Conservation (phyloP, 495 filamentous ascomycete species). For the Xylaria scruposa region DNA sequence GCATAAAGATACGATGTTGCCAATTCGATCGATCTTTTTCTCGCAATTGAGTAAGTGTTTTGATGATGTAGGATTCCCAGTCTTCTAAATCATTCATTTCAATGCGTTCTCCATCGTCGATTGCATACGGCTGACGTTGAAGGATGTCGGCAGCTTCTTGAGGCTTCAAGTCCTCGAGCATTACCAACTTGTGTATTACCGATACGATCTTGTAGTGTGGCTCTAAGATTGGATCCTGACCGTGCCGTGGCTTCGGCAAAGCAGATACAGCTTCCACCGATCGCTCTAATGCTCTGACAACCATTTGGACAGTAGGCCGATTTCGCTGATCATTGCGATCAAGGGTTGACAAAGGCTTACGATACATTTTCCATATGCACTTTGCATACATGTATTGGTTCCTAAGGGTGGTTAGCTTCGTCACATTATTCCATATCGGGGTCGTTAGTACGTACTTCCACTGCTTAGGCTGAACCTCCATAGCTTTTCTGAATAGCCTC, state of each 20-base stretch:
- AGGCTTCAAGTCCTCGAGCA: constrained; percentile 49
- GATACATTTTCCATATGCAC: constrained; percentile 94
- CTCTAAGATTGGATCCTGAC: constrained; percentile 85
- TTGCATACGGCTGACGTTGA: constrained; percentile 52
- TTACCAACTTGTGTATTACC: constrained; percentile 81
- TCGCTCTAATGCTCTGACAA: constrained; percentile 66
- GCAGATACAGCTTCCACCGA: constrained; percentile 68
- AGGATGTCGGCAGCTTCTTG: constrained; percentile 54
- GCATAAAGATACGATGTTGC: constrained; percentile 92
- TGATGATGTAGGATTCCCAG: constrained; percentile 79
- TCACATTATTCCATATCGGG: not conserved
- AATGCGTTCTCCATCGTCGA: constrained; percentile 44
- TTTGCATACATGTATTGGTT: constrained; percentile 91
- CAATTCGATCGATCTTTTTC: constrained; percentile 92
- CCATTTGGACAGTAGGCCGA: constrained; percentile 60
- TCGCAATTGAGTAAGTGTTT: constrained; percentile 74
- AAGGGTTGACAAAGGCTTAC: constrained; percentile 61
- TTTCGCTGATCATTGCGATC: constrained; percentile 49
- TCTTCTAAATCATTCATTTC: constrained; percentile 58
- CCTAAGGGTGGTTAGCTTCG: constrained; percentile 45
- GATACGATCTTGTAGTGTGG: constrained; percentile 96
- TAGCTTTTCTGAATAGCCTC: constrained; percentile 76
- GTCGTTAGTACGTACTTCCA: constrained; percentile 72
- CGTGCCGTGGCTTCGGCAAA: constrained; percentile 80
- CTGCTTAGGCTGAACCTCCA: constrained; percentile 73